Evolutionary conservation across 148 eudicot genomes (phyloP).

Genomic region (Dianthus caryophyllus): DNA sequence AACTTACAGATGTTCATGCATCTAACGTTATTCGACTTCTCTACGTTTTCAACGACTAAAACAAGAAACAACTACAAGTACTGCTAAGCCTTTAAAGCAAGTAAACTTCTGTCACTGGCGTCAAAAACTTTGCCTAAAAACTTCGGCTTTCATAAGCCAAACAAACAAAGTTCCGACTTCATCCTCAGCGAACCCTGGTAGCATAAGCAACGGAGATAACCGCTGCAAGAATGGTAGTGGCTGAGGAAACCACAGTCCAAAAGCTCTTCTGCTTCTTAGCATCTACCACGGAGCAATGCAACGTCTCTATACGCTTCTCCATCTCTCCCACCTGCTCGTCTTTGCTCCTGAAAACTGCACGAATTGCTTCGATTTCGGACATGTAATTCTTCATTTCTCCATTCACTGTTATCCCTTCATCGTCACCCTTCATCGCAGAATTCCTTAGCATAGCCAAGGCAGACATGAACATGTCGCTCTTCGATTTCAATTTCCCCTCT

Average conservation of each 20-base stretch:
- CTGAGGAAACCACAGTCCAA: constrained; percentile 73
- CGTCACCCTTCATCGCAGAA: constrained; percentile 19
- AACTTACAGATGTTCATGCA: constrained; percentile 1
- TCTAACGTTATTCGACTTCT: background rate
- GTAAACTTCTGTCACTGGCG: background rate
- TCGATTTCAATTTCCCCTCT: constrained; percentile 29
- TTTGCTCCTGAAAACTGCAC: constrained; percentile 43
- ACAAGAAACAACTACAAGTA: background rate
- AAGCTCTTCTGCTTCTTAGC: constrained; percentile 62
- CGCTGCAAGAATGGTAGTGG: constrained; percentile 71
- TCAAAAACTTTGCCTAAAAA: background rate
- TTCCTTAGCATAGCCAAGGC: constrained; percentile 43
- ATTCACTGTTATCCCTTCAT: constrained; percentile 17
- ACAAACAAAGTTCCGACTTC: background rate
- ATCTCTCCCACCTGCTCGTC: constrained; percentile 51
- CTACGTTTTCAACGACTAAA: background rate
- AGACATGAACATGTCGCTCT: constrained; percentile 27
- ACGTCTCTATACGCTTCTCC: constrained; percentile 44
- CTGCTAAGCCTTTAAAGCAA: background rate
- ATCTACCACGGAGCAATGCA: constrained; percentile 42
- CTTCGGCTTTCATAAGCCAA: background rate
- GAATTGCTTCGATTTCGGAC: constrained; percentile 52
- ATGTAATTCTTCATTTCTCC: constrained; percentile 33
- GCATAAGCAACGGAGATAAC: constrained; percentile 64
- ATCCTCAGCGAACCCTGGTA: constrained; percentile 39